Base-by-base conservation (phyloP, 2,329 filamentous ascomycete genomes). In the Trichophyton rubrum region DNA sequence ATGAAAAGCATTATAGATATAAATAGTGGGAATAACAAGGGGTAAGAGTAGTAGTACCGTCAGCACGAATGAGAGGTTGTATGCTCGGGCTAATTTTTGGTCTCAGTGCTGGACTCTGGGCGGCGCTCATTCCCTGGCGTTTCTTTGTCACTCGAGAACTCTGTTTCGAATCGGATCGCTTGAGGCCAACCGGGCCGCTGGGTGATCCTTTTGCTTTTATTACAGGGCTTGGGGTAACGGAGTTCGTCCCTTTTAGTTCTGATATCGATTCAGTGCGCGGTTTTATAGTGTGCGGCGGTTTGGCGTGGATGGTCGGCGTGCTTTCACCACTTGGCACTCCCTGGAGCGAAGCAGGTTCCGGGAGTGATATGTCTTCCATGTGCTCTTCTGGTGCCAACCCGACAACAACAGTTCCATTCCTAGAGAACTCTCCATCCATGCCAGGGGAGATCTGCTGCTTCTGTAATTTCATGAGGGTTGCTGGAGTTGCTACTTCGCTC, bases 61-160 rank as follows among this genome's bases (percentile, higher is more conserved):
- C 82, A 66, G 82, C 86, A 20, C 90, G 90, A 55, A 96, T 80
- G 22, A 96, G 74, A 8, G 93, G 92, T 71, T 96, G 95, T 72
- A 99, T 96, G 71, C 85, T 95, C 2, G 92, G 93, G 27, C 91
- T 96, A 63, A 97, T 96, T 71, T 84, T 88, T 1, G 93, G 93
- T 30, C 89, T 80, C 40, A 97, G 74, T 15, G 92, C 91, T 4
- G 93, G 92, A 47, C 90, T 96, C n/a, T 91, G 85, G 5, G 85
- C 82, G 1, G 88, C 89, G 67, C 81, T 83, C 30, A 85, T 78
- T 66, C 88, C 91, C 20, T 80, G 75, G 62, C 89, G 81, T 73
- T 91, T 93, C 68, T 87, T 87, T 63, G 77, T 78, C 24, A 78
- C 77, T 40, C 85, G 80, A 7, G 73, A 70, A 66, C 76, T 79